Base-by-base conservation (phyloP, 306 rosid species). In the Ziziphus jujuba region DNA sequence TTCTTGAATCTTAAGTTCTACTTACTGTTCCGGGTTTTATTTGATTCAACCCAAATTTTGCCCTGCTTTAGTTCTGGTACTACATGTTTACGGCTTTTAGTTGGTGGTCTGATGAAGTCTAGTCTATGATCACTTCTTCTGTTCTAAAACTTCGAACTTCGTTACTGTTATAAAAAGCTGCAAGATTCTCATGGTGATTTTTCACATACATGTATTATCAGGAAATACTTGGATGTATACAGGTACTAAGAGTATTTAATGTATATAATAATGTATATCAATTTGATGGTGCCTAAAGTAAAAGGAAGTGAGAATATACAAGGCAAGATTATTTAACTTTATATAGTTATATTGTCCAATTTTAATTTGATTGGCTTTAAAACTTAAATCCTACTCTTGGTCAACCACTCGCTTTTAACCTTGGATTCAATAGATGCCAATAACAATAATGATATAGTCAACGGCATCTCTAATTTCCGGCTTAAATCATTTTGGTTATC, bases 141-240 rank as follows among this genome's bases (percentile, higher is more conserved):
- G 33, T 40, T 9, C 2, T 40, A 21, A 31, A 35, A 0, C 45
- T 22, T 52, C 22, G 59, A 70, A 24, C 56, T 68, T 70, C 59
- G 44, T 38, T 7, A 35, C 49, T 16, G n/a, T n/a, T n/a, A 28
- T 9, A 50, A 59, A 70, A 70, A 49, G 60, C 51, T 23, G 59
- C 20, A 35, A 59, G 74, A 70, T 59, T 59, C 74, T 33, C 6
- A 21, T 9, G 47, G 23, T 10, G 5, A 47, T n/a, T 56, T 24
- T 21, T 9, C 31, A 55, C 33, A 12, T 16, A 55, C 16, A 6
- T 7, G 7, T 7, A 38, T 7, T 38, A 6, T 38, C 6, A 38
- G 7, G 11, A 10, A 3, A 38, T 4, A 40, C 10, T 40, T 8
- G 10, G 3, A 40, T 40, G 45, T 3, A 8, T 40, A 40, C 12